A percentile compares a stretch with the other conserved stretches of the same genome.
These are phyloP conservation scores for Ogataea polymorpha DNA, from an alignment of 805 yeast species.

Conservation along the genomic window DNA sequence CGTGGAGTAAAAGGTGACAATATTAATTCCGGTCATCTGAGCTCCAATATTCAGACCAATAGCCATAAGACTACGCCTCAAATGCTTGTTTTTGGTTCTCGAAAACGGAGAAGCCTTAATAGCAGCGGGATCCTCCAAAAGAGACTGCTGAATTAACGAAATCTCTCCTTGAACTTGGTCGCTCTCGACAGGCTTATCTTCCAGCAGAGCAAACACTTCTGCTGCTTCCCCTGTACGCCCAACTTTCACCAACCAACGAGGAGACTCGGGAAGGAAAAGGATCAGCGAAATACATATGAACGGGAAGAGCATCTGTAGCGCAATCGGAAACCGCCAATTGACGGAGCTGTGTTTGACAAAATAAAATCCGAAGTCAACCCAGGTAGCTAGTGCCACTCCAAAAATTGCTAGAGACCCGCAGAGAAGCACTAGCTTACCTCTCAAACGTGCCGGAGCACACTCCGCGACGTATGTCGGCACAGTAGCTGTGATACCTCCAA, in stretches of 20 bases:
- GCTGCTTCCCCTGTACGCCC: conserved; percentile 45
- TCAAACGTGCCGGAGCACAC: conserved; percentile 54
- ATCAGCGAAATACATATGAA: conserved; percentile 31
- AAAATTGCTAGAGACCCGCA: conserved; percentile 42
- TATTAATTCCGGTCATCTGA: conserved; percentile 37
- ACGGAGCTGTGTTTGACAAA: conserved; percentile 18
- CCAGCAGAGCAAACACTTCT: conserved; percentile 37
- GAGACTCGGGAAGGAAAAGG: not conserved
- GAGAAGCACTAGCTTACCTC: conserved; percentile 42
- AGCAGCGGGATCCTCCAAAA: not conserved
- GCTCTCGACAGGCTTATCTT: conserved; percentile 17
- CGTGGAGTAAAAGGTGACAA: conserved; percentile 32
- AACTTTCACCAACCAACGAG: conserved; percentile 21
- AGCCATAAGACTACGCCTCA: conserved; percentile 2
- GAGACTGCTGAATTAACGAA: not conserved
- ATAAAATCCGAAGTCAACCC: conserved; percentile 1
- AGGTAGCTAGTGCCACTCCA: conserved; percentile 29
- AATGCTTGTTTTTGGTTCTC: not conserved
- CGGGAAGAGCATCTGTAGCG: conserved; percentile 48
- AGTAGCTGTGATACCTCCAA: conserved; percentile 61
- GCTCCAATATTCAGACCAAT: conserved; percentile 1
- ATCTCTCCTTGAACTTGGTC: conserved; percentile 4
- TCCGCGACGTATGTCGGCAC: conserved; percentile 67
- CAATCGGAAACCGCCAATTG: conserved; percentile 43
- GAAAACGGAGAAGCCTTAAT: not conserved